Evolutionary conservation across 179 eudicot genomes (phyloP).

Genomic region (Silene vulgaris): DNA sequence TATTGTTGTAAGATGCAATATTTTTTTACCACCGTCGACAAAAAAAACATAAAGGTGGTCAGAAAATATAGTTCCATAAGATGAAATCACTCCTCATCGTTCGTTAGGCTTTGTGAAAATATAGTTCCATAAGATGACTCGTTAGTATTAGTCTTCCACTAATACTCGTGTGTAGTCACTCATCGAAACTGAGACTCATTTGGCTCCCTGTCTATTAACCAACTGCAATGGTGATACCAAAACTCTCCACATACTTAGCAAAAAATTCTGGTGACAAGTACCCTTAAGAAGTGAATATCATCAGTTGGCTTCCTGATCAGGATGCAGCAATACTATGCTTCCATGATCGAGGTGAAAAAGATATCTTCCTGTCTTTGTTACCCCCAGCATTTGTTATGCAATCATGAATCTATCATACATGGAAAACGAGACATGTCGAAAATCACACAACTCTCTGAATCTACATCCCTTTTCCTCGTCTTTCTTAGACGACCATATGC

Average conservation of each 20-base stretch:
- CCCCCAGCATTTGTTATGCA: too few species aligned
- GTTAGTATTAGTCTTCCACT: too few species aligned
- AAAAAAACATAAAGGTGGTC: too few species aligned
- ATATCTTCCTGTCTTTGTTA: too few species aligned
- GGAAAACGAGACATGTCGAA: constrained; percentile 12
- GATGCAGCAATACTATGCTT: constrained; percentile 5
- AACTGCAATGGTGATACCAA: neutral
- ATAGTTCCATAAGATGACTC: too few species aligned
- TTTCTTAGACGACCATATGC: neutral
- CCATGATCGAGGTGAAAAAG: neutral
- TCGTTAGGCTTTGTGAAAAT: too few species aligned
- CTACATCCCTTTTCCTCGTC: neutral
- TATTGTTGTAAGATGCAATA: too few species aligned
- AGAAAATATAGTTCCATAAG: too few species aligned
- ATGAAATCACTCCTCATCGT: too few species aligned
- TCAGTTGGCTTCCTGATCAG: neutral
- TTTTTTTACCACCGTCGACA: too few species aligned
- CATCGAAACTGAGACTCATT: neutral
- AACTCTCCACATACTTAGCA: neutral
- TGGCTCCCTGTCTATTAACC: neutral
- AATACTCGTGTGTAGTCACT: too few species aligned
- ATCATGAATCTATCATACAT: neutral
- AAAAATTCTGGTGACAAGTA: neutral
- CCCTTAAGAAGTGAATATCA: neutral
- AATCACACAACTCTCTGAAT: neutral